Base-by-base conservation (phyloP, 2,329 filamentous ascomycete species). In the Penicillium sclerotigenum region DNA sequence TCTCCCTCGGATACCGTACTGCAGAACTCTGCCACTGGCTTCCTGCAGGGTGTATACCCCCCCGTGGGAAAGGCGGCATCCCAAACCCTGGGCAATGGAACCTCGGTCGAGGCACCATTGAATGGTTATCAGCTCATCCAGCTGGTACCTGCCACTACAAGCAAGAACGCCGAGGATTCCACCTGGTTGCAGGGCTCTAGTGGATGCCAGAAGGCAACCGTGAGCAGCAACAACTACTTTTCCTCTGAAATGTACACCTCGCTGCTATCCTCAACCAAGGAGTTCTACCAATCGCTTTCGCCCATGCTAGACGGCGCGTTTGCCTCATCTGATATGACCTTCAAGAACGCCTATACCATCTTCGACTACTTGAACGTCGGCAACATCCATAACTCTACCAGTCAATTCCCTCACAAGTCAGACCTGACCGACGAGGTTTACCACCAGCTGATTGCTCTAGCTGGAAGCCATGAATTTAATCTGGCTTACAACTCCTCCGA, bases 31-130 rank as follows among this genome's bases (percentile, higher is more conserved):
- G 90, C 90, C 56, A 80, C 83, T 43, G 88, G 84, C 31, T 96
- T 96, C 77, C 76, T 93, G 29, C 92, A 96, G 76, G 91, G 86
- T 29, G 80, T 97, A 20, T 97, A 96, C 71, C 92, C 92, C 10
- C 90, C 92, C 1, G 84, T 87, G 1, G 85, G 85, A 2, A 69
- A 74, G 6, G 69, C 77, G 1, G 79, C 80, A 10, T 75, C 80
- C 34, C 81, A 89, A 74, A 84, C 78, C 2, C 82, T 96, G 38
- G 84, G 83, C 65, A 91, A 96, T 72, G 88, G 88, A 47, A 83
- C 83, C 22, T 77, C 75, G 4, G 78, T 92, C 13, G 76, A 84
- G 55, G 78, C 85, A 1, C 91, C 92, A 0, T 76, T 96, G 68
- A 79, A 84, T 58, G 91, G 91, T 26, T 96, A 91, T 71, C 92